Evolutionary conservation across 768 basidiomycete genomes (phyloP).

Genomic region (Psilocybe sp.): DNA sequence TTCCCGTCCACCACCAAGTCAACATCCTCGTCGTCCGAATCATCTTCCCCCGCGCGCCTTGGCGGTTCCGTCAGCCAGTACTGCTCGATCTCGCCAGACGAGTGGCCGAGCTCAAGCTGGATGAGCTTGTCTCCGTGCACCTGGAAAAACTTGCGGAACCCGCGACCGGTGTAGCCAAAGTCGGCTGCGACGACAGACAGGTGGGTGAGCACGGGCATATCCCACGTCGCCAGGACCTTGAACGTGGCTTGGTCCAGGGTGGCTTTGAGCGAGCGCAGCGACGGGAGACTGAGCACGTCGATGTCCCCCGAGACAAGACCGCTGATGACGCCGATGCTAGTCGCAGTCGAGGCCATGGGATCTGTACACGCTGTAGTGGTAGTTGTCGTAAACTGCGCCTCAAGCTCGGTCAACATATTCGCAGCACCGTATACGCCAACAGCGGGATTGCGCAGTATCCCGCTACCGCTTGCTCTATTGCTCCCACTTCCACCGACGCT

Average conservation of each 20-base stretch:
- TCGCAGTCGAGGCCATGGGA: conserved; percentile 3
- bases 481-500: not conserved
- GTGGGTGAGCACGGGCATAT: conserved; percentile 59
- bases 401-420: conserved; percentile 11
- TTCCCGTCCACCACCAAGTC: not conserved
- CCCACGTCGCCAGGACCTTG: conserved; percentile 61
- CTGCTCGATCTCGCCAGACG: conserved; percentile 62
- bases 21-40: not conserved
- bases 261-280: conserved; percentile 65
- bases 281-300: conserved; percentile 49
- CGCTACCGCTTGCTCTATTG: not conserved
- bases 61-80: conserved; percentile 55
- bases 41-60: conserved; percentile 19
- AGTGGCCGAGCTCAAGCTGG: conserved; percentile 75
- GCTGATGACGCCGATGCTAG: not conserved
- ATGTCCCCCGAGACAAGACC: conserved; percentile 12
- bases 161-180: conserved; percentile 64
- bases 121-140: conserved; percentile 59
- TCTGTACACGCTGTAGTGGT: conserved; percentile 3
- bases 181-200: conserved; percentile 70
- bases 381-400: conserved; percentile 6
- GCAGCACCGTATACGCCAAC: conserved; percentile 3
- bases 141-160: conserved; percentile 64
- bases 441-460: not conserved
- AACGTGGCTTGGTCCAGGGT: conserved; percentile 74